Evolutionary conservation across 768 basidiomycete genomes (phyloP).

Genomic region (Amylocystis lapponica): DNA sequence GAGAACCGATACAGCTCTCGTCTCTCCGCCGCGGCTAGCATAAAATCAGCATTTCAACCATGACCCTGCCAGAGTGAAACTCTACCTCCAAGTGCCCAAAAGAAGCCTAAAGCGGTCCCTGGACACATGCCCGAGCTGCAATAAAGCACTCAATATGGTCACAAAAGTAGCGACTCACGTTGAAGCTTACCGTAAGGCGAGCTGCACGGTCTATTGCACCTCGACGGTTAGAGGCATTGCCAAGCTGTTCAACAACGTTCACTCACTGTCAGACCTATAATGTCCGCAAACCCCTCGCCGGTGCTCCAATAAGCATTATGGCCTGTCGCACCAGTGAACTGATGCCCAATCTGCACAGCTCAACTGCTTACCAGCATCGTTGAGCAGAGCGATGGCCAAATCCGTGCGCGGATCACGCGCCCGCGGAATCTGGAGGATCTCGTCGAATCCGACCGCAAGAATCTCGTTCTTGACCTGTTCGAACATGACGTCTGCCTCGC

Average conservation of each 20-base stretch:
- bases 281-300: conserved; percentile 47
- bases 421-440: conserved; percentile 58
- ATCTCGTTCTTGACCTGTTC: conserved; percentile 69
- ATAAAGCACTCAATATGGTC: neutral
- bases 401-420: conserved; percentile 54
- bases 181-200: conserved; percentile 48
- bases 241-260: neutral
- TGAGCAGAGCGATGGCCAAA: conserved; percentile 58
- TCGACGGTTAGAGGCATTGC: neutral
- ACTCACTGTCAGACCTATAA: conserved; percentile 62
- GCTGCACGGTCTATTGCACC: conserved; percentile 48
- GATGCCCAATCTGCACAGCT: neutral
- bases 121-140: conserved; percentile 61
- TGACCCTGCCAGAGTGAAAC: conserved; percentile 4
- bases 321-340: conserved; percentile 30
- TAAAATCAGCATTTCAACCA: too few species aligned
- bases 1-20: conserved; percentile 64
- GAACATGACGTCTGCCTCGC: conserved; percentile 59
- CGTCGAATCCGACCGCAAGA: conserved; percentile 61
- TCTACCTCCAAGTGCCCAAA: conserved; percentile 62
- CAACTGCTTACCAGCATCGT: conserved; percentile 52
- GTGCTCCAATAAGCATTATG: conserved; percentile 71
- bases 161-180: neutral
- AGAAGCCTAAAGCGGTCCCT: conserved; percentile 65
- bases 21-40: conserved; percentile 46